phyloP scores from a whole-genome alignment of 352 stramenopile species.

The Blastocystis sp. region DNA sequence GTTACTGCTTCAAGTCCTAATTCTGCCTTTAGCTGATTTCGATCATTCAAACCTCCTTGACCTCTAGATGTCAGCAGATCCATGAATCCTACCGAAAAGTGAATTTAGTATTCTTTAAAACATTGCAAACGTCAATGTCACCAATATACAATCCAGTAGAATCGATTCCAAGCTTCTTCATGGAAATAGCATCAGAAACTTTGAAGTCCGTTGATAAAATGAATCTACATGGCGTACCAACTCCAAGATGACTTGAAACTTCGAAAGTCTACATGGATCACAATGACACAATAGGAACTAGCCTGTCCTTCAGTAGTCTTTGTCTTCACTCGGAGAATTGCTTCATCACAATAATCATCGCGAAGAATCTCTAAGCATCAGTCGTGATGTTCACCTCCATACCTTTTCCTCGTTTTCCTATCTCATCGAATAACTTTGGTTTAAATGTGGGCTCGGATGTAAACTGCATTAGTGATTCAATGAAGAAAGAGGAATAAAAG shows the following conservation, averaged over 20 bases:
- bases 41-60: not conserved
- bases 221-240: not conserved
- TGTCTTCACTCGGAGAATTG: not conserved
- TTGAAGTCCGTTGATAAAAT: not conserved
- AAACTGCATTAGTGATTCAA: not conserved
- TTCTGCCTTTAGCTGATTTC: not conserved
- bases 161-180: slow-evolving; percentile 1
- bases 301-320: not conserved
- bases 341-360: not conserved
- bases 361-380: not conserved
- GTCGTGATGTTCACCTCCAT: not conserved
- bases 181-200: not conserved
- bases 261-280: not conserved
- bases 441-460: not conserved
- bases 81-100: not conserved
- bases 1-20: not conserved
- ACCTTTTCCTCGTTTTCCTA: not conserved
- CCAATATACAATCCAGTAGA: not conserved
- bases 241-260: not conserved
- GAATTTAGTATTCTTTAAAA: not conserved
- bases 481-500: slow-evolving; percentile 1
- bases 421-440: not conserved
- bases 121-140: not conserved
- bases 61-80: not conserved
- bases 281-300: not conserved